phyloP scores from a whole-genome alignment of 768 basidiomycete species.

The Amanita inopinata region DNA sequence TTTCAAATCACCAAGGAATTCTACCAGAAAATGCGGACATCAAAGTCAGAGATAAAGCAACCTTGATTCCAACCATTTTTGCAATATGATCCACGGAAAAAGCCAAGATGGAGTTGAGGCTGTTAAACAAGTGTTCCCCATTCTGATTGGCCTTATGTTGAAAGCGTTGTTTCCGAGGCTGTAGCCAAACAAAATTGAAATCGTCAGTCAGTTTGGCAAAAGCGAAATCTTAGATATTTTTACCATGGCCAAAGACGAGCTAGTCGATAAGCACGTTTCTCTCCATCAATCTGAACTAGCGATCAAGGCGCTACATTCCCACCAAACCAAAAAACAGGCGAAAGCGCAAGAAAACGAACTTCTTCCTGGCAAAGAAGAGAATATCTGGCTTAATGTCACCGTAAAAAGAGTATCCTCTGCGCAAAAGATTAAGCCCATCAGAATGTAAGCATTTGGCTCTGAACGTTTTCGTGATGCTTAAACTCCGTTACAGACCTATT shows the following conservation, averaged over 20 bases:
- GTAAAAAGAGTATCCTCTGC: slow-evolving; percentile 75
- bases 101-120: no score
- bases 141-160: no score
- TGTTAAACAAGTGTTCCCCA: no score
- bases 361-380: slow-evolving; percentile 68
- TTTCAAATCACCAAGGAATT: not conserved
- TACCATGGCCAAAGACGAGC: slow-evolving; percentile 37
- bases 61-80: not conserved
- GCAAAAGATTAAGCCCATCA: slow-evolving; percentile 69
- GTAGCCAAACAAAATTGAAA: slow-evolving; percentile 2
- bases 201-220: not conserved
- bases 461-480: slow-evolving; percentile 4
- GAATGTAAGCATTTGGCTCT: slow-evolving; percentile 52
- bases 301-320: slow-evolving; percentile 64
- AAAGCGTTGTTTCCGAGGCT: slow-evolving; percentile 1
- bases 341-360: slow-evolving; percentile 68
- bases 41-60: not conserved
- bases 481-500: slow-evolving; percentile 43
- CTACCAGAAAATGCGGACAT: not conserved
- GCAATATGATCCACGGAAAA: no score
- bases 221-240: slow-evolving; percentile 3
- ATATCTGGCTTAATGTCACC: slow-evolving; percentile 83
- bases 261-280: slow-evolving; percentile 67
- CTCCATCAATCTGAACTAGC: slow-evolving; percentile 67
- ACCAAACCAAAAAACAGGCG: slow-evolving; percentile 55